A percentile compares a stretch with the other conserved stretches of the same genome.
phyloP scores from a whole-genome alignment of 2,329 filamentous ascomycete genomes.

The Biscogniauxia sp. region DNA sequence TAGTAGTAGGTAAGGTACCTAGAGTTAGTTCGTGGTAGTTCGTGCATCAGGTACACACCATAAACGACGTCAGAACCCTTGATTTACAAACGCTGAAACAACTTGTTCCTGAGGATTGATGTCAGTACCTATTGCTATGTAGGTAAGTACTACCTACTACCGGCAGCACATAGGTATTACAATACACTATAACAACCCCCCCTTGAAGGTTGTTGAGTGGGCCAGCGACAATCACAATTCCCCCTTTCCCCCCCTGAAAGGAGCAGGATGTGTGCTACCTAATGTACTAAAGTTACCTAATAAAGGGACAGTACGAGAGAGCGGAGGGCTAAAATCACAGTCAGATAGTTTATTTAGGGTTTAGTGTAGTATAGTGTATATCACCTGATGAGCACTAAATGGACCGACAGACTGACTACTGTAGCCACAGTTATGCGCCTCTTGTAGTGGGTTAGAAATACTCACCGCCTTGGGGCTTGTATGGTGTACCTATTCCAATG shows the following conservation, averaged over 20 bases:
- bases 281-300: too few relatives aligned
- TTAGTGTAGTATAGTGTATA: too few relatives aligned
- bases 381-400: too few relatives aligned
- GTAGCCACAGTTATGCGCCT: too few relatives aligned
- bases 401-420: too few relatives aligned
- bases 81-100: not conserved
- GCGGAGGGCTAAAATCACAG: not conserved
- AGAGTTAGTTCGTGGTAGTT: not conserved
- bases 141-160: too few relatives aligned
- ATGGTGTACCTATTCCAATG: not conserved
- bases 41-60: not conserved
- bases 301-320: not conserved
- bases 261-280: not conserved
- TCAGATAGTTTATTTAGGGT: not conserved
- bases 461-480: not conserved
- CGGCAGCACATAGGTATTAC: too few relatives aligned
- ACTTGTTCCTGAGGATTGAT: not conserved
- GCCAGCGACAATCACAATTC: conserved; percentile 22
- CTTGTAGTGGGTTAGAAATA: not conserved
- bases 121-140: too few relatives aligned
- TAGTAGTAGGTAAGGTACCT: not conserved
- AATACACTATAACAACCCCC: too few relatives aligned
- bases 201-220: conserved; percentile 8
- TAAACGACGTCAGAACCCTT: not conserved
- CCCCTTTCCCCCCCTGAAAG: conserved; percentile 18